phyloP scores from a whole-genome alignment of 2,329 filamentous ascomycete species.

The Ophiostoma australiae region DNA sequence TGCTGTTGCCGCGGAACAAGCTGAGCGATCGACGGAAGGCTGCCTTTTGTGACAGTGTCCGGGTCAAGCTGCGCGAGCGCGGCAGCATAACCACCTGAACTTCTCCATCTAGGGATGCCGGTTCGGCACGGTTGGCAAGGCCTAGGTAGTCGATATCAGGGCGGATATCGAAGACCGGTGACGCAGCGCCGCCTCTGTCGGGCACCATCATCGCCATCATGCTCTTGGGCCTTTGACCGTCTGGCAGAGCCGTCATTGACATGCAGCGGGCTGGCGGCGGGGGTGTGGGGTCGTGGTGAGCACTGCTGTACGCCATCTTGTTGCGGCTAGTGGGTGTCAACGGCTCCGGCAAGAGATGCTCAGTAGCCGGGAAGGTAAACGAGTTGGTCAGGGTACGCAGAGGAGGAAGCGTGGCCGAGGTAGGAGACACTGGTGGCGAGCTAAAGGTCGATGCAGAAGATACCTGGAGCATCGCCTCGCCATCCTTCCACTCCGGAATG shows the following conservation, averaged over 20 bases:
- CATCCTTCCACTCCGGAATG: conserved; percentile 44
- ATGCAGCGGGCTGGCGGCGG: conserved; percentile 1
- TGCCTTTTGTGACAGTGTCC: conserved; percentile 33
- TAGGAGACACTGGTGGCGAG: conserved; percentile 3
- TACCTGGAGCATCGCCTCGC: not conserved
- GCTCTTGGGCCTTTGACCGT: not conserved
- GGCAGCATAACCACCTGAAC: conserved; percentile 24
- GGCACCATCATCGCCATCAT: not conserved
- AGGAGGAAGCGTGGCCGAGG: not conserved
- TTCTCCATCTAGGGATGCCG: conserved; percentile 4
- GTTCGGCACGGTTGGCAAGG: conserved; percentile 36
- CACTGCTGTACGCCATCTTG: not conserved
- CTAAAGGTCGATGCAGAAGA: not conserved
- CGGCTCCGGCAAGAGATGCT: not conserved
- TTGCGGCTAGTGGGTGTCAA: not conserved
- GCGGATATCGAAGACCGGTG: conserved; percentile 41
- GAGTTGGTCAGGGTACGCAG: conserved; percentile 2
- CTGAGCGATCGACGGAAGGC: conserved; percentile 36
- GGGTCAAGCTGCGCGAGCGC: conserved; percentile 32
- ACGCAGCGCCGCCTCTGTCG: not conserved
- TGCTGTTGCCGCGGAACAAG: conserved; percentile 30
- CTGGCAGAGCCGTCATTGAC: conserved; percentile 22
- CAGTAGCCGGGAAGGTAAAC: not conserved
- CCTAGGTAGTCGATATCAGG: conserved; percentile 55
- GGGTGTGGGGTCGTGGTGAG: not conserved